Base-by-base conservation (phyloP, 2,329 filamentous ascomycete genomes). In the Fusarium devonianum region DNA sequence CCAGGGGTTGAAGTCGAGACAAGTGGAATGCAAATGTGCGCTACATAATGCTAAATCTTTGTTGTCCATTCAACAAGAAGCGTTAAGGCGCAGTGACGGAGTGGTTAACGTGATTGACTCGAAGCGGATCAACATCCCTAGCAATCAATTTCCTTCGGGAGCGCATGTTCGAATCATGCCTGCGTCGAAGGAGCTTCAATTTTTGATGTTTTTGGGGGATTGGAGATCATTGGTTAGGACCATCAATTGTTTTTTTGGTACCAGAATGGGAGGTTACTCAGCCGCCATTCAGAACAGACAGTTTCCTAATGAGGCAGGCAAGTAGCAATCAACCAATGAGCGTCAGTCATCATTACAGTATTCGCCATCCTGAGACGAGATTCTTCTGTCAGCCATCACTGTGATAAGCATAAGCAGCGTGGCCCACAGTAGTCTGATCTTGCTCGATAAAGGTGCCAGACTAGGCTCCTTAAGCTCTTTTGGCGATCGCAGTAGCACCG, bases 161-260 rank as follows among this genome's bases (percentile, higher is more conserved):
- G 55, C 55, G 55, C 41, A 49, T 48, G 55, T 58, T 58, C 55
- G 55, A 58, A 58, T 58, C 55, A 48, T 49, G 48, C 54, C 14
- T 57, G 39, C 49, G 49, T 59, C 53, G 50, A 30, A 22, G 30
- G 29, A 29, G 11, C 30, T 38, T 44, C 34, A 10, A 29, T 41
- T 37, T 40, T 29, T 12, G 10, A 2, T 7, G 1, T 21, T 32
- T 19, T 14, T 14, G 13, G 2, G 0, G 43, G 17, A 5, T 2
- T 36, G 1, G n/a, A n/a, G n/a, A n/a, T n/a, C n/a, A n/a, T n/a
- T n/a, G n/a, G n/a, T n/a, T n/a, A n/a, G n/a, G n/a, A n/a, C n/a
- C n/a, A n/a, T n/a, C n/a, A n/a, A n/a, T n/a, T n/a, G n/a, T n/a
- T n/a, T n/a, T n/a, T n/a, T n/a, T n/a, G n/a, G n/a, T n/a, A n/a